phyloP scores from a whole-genome alignment of 352 stramenopile genomes.

The Thraustotheca clavata region DNA sequence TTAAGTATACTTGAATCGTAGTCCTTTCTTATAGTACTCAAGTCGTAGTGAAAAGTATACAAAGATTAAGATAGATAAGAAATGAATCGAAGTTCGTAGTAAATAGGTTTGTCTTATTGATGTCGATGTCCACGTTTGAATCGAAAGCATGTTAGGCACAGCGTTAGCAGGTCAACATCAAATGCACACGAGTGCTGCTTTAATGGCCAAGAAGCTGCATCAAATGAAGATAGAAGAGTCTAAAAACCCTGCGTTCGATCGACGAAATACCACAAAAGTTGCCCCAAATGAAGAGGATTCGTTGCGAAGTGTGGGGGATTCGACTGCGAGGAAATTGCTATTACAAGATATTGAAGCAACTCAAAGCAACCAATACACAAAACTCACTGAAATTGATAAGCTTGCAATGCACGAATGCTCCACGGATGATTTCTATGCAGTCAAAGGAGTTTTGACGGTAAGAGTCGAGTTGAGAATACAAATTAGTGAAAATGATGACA shows the following conservation, averaged over 20 bases:
- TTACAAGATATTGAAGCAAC: not conserved
- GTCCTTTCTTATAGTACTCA: no score
- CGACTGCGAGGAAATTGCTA: not conserved
- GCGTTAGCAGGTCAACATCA: not conserved
- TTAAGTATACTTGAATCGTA: no score
- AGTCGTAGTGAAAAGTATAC: no score
- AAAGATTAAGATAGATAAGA: no score
- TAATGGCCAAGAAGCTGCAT: not conserved
- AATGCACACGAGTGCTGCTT: not conserved
- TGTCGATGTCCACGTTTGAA: not conserved
- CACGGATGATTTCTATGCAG: not conserved
- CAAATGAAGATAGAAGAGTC: not conserved
- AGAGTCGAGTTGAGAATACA: no score
- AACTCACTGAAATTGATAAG: not conserved
- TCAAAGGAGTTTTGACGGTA: conserved; percentile 1
- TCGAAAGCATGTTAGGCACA: not conserved
- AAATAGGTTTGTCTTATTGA: not conserved
- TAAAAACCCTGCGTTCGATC: not conserved
- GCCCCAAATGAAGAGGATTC: not conserved
- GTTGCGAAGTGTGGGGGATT: not conserved
- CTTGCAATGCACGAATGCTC: not conserved
- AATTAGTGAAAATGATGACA: no score
- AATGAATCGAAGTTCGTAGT: conserved; percentile 4
- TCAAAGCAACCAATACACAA: not conserved
- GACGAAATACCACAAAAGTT: not conserved